Conservation (phyloP, 345 rosid species). For the Corchorus capsularis region DNA sequence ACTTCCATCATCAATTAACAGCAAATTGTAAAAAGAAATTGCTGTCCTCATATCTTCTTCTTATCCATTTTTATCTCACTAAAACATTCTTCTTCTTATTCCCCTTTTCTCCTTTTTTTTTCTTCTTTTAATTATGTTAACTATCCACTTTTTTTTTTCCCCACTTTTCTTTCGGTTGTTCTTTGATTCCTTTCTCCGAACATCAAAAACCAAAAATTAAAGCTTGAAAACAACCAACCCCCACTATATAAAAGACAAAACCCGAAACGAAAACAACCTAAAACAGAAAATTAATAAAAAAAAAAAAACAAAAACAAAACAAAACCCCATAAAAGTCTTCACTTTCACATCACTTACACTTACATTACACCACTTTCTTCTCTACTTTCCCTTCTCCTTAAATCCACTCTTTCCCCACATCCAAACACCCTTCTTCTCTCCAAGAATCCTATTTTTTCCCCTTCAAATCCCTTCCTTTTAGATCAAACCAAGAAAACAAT, state of each 20-base stretch:
- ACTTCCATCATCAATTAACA: background rate
- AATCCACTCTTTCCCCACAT: background rate
- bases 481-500: constrained; percentile 5
- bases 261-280: background rate
- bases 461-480: background rate
- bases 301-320: background rate
- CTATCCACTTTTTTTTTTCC: background rate
- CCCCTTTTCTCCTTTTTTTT: no score
- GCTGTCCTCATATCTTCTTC: background rate
- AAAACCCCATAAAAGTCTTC: background rate
- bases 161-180: background rate
- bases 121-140: no score
- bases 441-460: background rate
- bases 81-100: background rate
- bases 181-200: constrained; percentile 4
- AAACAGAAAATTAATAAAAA: background rate
- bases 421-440: constrained; percentile 1
- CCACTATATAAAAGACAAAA: background rate
- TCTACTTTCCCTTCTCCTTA: constrained; percentile 1
- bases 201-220: background rate
- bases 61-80: background rate
- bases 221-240: background rate
- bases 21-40: background rate
- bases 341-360: background rate
- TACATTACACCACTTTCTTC: background rate